Evolutionary conservation across 2,329 filamentous ascomycete genomes (phyloP).

Genomic region (Neofusicoccum kwambonambiense): DNA sequence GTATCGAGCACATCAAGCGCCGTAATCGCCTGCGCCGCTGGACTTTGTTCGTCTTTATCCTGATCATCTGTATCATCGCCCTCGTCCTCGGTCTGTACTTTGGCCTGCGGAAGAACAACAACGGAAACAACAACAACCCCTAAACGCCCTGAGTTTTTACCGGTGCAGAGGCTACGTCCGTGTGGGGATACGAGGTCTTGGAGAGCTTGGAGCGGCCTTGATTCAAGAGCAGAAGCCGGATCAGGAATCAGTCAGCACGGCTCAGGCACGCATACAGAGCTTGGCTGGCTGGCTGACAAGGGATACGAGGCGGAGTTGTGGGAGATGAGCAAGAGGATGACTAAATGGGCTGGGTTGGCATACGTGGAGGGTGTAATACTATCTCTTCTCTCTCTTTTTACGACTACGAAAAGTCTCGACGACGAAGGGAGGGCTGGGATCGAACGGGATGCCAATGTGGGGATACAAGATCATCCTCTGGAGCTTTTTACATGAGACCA

Average conservation of each 20-base stretch:
- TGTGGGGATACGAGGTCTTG: background rate
- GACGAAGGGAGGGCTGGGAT: background rate
- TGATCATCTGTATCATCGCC: conserved; percentile 50
- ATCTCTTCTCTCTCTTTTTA: conserved; percentile 3
- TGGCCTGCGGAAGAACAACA: conserved; percentile 33
- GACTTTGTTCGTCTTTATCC: conserved; percentile 60
- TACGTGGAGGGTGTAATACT: background rate
- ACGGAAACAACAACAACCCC: conserved; percentile 14
- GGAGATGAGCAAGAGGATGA: background rate
- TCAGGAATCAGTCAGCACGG: background rate
- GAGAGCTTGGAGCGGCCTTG: background rate
- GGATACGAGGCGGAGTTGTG: background rate
- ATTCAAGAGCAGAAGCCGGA: background rate
- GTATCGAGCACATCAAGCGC: conserved; percentile 64
- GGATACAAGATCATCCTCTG: background rate
- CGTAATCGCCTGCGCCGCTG: conserved; percentile 80
- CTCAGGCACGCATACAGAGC: background rate
- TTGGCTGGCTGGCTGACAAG: background rate
- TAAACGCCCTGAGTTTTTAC: background rate
- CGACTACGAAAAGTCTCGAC: background rate
- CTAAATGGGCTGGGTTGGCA: background rate
- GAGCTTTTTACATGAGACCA: background rate
- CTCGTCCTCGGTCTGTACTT: conserved; percentile 51
- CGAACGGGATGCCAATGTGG: background rate
- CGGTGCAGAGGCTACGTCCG: background rate